These are phyloP conservation scores for Ceratocystis cubensis DNA, from an alignment of 2,329 filamentous ascomycete species.

Conservation along the genomic window DNA sequence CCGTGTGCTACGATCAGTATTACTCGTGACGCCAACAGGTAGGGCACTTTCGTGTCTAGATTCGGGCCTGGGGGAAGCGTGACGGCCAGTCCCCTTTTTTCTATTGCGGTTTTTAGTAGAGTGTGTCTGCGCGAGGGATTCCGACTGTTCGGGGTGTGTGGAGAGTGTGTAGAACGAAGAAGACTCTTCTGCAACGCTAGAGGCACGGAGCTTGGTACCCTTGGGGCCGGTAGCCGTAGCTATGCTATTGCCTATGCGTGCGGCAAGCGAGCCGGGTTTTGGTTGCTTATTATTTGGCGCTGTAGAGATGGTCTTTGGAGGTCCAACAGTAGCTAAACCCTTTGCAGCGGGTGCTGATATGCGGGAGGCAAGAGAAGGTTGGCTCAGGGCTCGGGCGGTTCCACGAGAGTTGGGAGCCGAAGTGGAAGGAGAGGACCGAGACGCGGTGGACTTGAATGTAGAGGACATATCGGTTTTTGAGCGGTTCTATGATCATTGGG, in stretches of 20 bases:
- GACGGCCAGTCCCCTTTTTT: background rate
- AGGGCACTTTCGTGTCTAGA: background rate
- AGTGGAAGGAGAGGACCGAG: slow-evolving; percentile 1
- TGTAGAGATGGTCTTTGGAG: slow-evolving; percentile 12
- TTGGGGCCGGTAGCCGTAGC: slow-evolving; percentile 17
- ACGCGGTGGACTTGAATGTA: background rate
- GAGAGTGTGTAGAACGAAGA: slow-evolving; percentile 7
- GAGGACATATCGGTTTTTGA: background rate
- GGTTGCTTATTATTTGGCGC: slow-evolving; percentile 3
- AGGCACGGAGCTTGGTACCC: slow-evolving; percentile 9
- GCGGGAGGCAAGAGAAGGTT: slow-evolving; percentile 17
- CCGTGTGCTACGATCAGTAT: slow-evolving; percentile 22
- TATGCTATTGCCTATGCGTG: slow-evolving; percentile 16
- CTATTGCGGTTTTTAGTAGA: background rate
- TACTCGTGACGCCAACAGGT: slow-evolving; percentile 14
- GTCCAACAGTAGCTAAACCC: slow-evolving; percentile 15
- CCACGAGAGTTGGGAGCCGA: background rate
- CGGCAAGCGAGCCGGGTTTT: slow-evolving; percentile 11
- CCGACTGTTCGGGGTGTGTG: background rate
- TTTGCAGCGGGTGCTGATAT: slow-evolving; percentile 18
- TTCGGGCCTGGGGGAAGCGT: background rate
- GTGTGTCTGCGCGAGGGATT: background rate
- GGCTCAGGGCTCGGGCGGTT: background rate
- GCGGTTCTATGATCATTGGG: slow-evolving; percentile 1
- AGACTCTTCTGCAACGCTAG: background rate